Percentiles rank a stretch among this genome's conserved stretches.
These are phyloP conservation scores for Martiniozyma abietophila DNA, from an alignment of 805 yeast genomes.

Conservation along the genomic window DNA sequence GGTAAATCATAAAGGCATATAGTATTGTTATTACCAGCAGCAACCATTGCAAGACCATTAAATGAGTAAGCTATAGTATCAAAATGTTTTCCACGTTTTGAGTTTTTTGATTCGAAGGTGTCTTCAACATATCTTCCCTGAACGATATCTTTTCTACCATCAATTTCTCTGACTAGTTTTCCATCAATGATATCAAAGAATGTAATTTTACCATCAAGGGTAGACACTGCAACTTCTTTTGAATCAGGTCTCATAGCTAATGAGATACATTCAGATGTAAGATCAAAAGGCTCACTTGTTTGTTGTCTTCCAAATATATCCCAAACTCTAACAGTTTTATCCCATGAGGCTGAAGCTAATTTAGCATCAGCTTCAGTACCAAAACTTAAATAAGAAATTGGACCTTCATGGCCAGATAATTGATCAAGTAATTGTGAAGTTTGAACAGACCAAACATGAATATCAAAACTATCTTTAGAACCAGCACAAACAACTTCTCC, in stretches of 20 bases:
- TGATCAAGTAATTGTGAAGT: conserved; percentile 86
- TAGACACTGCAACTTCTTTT: conserved; percentile 79
- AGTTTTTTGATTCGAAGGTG: conserved; percentile 68
- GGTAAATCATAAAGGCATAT: conserved; percentile 86
- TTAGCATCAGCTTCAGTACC: conserved; percentile 62
- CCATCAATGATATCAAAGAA: conserved; percentile 80
- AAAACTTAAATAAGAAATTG: conserved; percentile 79
- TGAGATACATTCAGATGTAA: conserved; percentile 74
- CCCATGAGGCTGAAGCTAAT: conserved; percentile 94
- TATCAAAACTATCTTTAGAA: conserved; percentile 78
- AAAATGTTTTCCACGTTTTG: conserved; percentile 78
- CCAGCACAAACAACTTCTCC: conserved; percentile 97
- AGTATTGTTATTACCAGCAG: conserved; percentile 89
- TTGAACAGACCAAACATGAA: conserved; percentile 96
- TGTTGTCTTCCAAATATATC: conserved; percentile 80
- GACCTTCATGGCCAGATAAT: conserved; percentile 91
- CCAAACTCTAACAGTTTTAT: conserved; percentile 90
- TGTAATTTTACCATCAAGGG: conserved; percentile 79
- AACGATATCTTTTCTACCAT: conserved; percentile 77
- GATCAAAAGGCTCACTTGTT: conserved; percentile 83
- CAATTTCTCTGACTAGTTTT: conserved; percentile 72
- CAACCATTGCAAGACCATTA: conserved; percentile 81
- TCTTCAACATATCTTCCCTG: conserved; percentile 80
- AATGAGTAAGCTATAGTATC: conserved; percentile 75
- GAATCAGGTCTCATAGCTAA: conserved; percentile 87